Base-by-base conservation (phyloP, 2,329 filamentous ascomycete genomes). In the Metarhizium guizhouense region DNA sequence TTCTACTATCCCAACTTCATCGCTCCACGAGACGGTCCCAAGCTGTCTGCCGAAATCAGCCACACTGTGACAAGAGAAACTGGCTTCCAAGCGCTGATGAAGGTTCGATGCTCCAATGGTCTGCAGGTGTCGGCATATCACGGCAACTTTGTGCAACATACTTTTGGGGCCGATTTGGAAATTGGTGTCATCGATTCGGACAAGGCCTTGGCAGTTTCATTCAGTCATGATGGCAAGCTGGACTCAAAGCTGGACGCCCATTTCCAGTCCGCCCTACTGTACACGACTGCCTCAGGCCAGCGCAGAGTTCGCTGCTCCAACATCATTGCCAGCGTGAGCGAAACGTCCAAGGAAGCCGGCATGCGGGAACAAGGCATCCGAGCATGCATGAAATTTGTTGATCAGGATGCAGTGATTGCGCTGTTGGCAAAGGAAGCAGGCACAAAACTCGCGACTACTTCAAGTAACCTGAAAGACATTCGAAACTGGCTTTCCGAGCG, bases 1-100 rank as follows among this genome's bases (percentile, higher is more conserved):
- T 99, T 92, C 72, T 96, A 95, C 73, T 99, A 95, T 68, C 92
- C 94, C 49, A 99, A 97, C 70, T 99, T 96, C 74, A 85, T 96
- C 57, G 84, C 87, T 7, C 88, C 88, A 7, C 84, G 94, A 42
- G 94, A 99, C 70, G 84, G 86, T 47, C 79, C 89, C 55, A 95
- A 93, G 74, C 74, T 99, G 43, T 87, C 86, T 2, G 82, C 87
- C 51, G 94, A 99, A 73, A 84, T 99, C 60, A 83, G 85, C 62
- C 93, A 96, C 66, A 85, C 89, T 0, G 84, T 96, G 34, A 91
- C 85, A 3, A 82, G 94, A 59, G 92, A 96, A 70, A 96, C 93
- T 50, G 94, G 94, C 25, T 97, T 90, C 75, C 93, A 96, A 72
- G 91, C 91, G 20, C 76, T 99, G 63, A 95, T 99, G 90, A 99